phyloP scores from a whole-genome alignment of 495 filamentous ascomycete genomes.

The Xylaria castorea region DNA sequence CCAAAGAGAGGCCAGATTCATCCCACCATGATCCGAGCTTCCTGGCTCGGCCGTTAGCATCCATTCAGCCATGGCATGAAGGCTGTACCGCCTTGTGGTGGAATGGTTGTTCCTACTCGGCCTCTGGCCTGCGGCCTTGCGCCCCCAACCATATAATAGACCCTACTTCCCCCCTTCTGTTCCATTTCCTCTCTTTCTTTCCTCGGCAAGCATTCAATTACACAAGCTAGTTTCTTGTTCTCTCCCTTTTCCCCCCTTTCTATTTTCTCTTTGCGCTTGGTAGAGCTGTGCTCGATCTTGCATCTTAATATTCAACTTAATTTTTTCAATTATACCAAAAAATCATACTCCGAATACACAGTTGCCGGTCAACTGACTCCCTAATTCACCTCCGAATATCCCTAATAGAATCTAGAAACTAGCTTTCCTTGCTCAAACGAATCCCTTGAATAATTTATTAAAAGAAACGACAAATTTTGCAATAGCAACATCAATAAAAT shows the following conservation, averaged over 20 bases:
- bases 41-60: conserved; percentile 19
- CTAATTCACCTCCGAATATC: conserved; percentile 44
- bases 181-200: conserved; percentile 59
- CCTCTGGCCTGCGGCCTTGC: conserved; percentile 33
- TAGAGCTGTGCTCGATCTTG: conserved; percentile 61
- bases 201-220: conserved; percentile 79
- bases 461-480: conserved; percentile 49
- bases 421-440: conserved; percentile 67
- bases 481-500: conserved; percentile 65
- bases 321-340: conserved; percentile 46
- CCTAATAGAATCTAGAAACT: conserved; percentile 51
- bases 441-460: conserved; percentile 34
- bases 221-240: conserved; percentile 65
- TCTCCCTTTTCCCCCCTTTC: conserved; percentile 56
- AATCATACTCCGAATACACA: conserved; percentile 42
- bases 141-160: conserved; percentile 55
- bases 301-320: conserved; percentile 40
- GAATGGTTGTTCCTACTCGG: conserved; percentile 29
- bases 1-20: conserved; percentile 18
- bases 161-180: conserved; percentile 41
- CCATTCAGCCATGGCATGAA: conserved; percentile 12
- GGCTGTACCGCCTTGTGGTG: conserved; percentile 28
- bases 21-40: conserved; percentile 22
- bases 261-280: conserved; percentile 55
- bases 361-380: conserved; percentile 58